Percentiles rank a stretch among this genome's conserved stretches.
phyloP scores from a whole-genome alignment of 2,329 filamentous ascomycete genomes.

The Fusarium compactum region DNA sequence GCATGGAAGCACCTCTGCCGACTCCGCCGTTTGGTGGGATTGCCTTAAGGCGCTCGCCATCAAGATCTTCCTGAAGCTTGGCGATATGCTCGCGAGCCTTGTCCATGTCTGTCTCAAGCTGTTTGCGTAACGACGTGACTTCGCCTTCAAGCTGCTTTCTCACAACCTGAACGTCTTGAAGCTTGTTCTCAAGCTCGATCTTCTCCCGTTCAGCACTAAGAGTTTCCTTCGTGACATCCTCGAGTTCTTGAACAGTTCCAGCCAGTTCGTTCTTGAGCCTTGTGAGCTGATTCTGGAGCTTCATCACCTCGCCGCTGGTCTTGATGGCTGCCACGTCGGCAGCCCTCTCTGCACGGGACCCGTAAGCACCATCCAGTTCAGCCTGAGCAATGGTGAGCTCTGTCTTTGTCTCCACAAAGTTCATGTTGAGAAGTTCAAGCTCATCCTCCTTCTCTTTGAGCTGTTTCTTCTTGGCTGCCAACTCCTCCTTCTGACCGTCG shows the following conservation, averaged over 20 bases:
- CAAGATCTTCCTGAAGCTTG: conserved; percentile 64
- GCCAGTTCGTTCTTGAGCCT: conserved; percentile 64
- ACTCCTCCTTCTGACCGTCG: conserved; percentile 37
- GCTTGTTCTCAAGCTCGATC: conserved; percentile 56
- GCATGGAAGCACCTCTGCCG: conserved; percentile 61
- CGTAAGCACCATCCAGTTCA: conserved; percentile 72
- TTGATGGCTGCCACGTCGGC: conserved; percentile 68
- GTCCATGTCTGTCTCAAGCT: conserved; percentile 58
- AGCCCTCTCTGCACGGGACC: conserved; percentile 68
- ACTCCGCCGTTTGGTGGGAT: conserved; percentile 50
- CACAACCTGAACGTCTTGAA: conserved; percentile 42
- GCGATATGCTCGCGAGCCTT: conserved; percentile 53
- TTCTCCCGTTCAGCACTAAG: conserved; percentile 64
- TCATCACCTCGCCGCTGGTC: conserved; percentile 58
- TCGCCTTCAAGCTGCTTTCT: conserved; percentile 42
- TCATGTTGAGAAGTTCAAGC: conserved; percentile 63
- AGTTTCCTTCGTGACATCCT: conserved; percentile 66
- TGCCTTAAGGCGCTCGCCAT: conserved; percentile 62
- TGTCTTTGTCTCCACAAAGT: conserved; percentile 70
- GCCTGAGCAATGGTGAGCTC: conserved; percentile 71
- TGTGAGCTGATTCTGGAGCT: conserved; percentile 62
- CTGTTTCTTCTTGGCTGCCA: conserved; percentile 56
- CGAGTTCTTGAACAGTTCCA: conserved; percentile 63
- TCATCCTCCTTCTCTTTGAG: conserved; percentile 63
- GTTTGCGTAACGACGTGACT: conserved; percentile 46